Evolutionary conservation across 257 asterid genomes (phyloP).

Genomic region (Primulina huaijiensis): DNA sequence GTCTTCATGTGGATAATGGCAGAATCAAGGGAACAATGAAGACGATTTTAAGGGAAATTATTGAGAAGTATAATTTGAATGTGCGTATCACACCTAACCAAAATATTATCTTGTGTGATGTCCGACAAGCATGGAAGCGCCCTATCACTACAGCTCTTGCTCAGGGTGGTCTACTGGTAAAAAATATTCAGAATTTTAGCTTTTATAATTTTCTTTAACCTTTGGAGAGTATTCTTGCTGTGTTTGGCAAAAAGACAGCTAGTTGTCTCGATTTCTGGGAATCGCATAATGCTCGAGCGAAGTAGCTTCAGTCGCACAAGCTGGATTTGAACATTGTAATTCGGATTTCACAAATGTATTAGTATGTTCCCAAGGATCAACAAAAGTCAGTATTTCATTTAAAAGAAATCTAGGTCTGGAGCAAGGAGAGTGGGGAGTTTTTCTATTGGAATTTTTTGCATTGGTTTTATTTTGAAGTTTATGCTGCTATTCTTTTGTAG

Average conservation of each 20-base stretch:
- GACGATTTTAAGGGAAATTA: slow-evolving; percentile 71
- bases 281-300: background rate
- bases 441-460: background rate
- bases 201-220: background rate
- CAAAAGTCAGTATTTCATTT: too few relatives aligned
- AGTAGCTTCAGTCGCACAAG: background rate
- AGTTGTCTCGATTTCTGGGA: background rate
- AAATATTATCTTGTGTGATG: slow-evolving; percentile 75
- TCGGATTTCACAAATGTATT: too few relatives aligned
- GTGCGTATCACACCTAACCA: slow-evolving; percentile 93
- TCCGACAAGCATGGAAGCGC: slow-evolving; percentile 78
- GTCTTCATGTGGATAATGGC: slow-evolving; percentile 93
- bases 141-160: slow-evolving; percentile 84
- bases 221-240: background rate
- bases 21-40: slow-evolving; percentile 80
- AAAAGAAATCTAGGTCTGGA: background rate
- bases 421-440: background rate
- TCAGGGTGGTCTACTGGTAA: slow-evolving; percentile 95
- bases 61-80: slow-evolving; percentile 83
- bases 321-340: background rate
- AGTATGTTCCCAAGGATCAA: background rate
- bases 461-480: background rate
- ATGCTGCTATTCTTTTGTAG: background rate
- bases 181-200: background rate
- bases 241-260: background rate